Base-by-base conservation (phyloP, 2,329 filamentous ascomycete genomes). In the Huntiella moniliformis region DNA sequence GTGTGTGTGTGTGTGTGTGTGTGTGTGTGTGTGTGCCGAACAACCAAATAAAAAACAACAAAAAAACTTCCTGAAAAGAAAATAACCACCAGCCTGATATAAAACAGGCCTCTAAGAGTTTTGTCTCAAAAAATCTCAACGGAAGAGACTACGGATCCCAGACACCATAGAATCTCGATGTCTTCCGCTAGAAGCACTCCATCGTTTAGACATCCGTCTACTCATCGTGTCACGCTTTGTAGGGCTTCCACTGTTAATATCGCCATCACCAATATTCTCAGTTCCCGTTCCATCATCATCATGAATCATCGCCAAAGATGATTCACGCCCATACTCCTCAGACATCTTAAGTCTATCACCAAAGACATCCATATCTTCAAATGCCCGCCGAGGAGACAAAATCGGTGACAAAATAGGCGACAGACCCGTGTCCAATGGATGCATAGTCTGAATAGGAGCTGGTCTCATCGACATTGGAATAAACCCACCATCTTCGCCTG, bases 71-170 rank as follows among this genome's bases (percentile, higher is more conserved):
- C 22, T 28, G 10, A 28, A 28, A 28, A 28, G 12, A 39, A 18
- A 18, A 22, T 18, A 11, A 16, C 16, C 15, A 39, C 22, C 22
- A 22, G n/a, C 17, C n/a, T 16, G 22, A 13, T 8, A 11, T 12
- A n/a, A 16, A 37, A 10, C n/a, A 13, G n/a, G 17, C 16, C 22
- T 32, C 13, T 22, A 6, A 16, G 4, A 12, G 11, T 32, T 33
- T 8, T n/a, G n/a, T 17, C 16, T 28, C 11, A n/a, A 8, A 4
- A n/a, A 8, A 4, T 37, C 31, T 46, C 31, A 49, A 4, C 48
- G 48, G 32, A 50, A 50, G 16, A 50, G 32, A 39, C 36, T 46
- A 28, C 48, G 48, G 22, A 50, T 46, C 3, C 48, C 44, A 18
- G 42, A 35, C 12, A 42, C 39, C 48, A 50, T 44, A 5, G 44